Conservation (phyloP, 805 yeast species). For the Hyphopichia homilentoma region DNA sequence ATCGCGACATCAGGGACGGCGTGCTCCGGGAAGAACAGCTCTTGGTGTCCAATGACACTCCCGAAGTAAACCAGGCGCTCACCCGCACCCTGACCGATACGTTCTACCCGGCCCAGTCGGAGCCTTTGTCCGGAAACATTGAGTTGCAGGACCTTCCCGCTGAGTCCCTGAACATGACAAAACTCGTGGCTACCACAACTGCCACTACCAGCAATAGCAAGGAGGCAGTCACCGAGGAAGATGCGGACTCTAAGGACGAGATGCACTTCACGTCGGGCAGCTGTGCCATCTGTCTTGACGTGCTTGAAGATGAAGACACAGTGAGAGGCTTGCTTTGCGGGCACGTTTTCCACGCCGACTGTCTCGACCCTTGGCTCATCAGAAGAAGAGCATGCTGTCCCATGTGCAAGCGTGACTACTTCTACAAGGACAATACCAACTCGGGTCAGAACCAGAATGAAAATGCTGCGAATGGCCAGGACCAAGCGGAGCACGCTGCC, state of each 20-base stretch:
- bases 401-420: conserved; percentile 71
- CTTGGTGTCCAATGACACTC: neutral
- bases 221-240: neutral
- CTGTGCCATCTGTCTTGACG: conserved; percentile 78
- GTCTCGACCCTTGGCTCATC: conserved; percentile 80
- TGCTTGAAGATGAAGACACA: conserved; percentile 54
- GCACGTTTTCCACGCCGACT: conserved; percentile 75
- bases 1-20: conserved; percentile 41
- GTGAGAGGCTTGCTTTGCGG: conserved; percentile 79
- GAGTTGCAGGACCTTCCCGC: neutral
- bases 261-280: conserved; percentile 61
- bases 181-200: neutral
- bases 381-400: conserved; percentile 79
- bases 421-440: conserved; percentile 28
- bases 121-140: neutral
- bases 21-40: conserved; percentile 30
- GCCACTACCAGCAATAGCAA: neutral
- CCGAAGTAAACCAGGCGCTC: neutral
- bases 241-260: conserved; percentile 14
- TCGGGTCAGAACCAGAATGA: conserved; percentile 3
- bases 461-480: neutral
- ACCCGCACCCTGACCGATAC: too few relatives aligned
- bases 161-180: neutral
- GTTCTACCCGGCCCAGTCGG: neutral
- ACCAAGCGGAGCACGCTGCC: conserved; percentile 1